Evolutionary conservation across 1,139 yeast genomes (phyloP), one percentile per base, ranked within the genome.

Genomic region (Yamadazyma diospyri): DNA sequence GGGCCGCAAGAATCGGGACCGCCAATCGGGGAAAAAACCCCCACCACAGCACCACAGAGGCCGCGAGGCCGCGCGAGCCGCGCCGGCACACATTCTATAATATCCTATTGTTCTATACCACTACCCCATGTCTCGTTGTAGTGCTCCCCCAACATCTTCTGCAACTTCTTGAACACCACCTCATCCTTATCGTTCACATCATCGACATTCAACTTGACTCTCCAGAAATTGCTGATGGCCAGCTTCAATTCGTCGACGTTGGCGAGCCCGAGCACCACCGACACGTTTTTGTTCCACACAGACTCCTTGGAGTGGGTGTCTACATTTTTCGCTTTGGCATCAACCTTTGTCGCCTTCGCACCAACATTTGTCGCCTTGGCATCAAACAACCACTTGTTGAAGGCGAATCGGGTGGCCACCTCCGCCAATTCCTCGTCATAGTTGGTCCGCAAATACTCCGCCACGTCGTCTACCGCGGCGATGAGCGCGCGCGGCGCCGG

Each of bases 191-290:
- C 63, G 27, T 58, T 61, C 8, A 57, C 36, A 4, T 54, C 48
- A 5, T 59, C 57, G 3, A 49, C 49, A 30, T 63, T 54, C 16
- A 54, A 43, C 31, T 59, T 51, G n/a, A 80, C 78, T 10, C 48
- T 48, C 66, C 77, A 66, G 50, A 74, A 83, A 44, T 73, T 77
- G 1, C 51, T 48, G n/a, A 83, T 58, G 0, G 95, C 94, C 26
- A 59, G 64, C 18, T 74, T 58, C 36, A 88, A 68, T 50, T 88
- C 96, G 3, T 55, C 55, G 3, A 80, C 51, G 20, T 59, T 73
- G 23, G 86, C 76, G 6, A 84, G 79, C 1, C 97, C 97, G 36
- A 87, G 59, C 4, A 87, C 94, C 3, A 87, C 76, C 2, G 80
- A 72, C 1, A 81, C 78, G 11, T 57, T 50, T 16, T 56, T 56